A percentile compares a stretch with the other conserved stretches of the same genome.
These are phyloP conservation scores for Penicillium sp. DNA, from an alignment of 2,329 filamentous ascomycete species.

Conservation along the genomic window DNA sequence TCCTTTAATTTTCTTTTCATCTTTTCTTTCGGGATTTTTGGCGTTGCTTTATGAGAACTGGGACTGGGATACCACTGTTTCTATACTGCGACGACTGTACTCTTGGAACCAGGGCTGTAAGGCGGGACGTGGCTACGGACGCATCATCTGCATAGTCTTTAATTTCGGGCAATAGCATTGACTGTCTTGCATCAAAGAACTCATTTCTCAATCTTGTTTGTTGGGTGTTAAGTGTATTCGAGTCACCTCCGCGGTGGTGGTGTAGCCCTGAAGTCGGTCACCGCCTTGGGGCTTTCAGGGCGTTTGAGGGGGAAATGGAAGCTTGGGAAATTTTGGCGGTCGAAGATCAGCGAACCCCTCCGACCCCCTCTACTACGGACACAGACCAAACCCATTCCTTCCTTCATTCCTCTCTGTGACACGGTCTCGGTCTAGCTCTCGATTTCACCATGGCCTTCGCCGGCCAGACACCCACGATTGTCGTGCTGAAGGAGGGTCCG, in stretches of 20 bases:
- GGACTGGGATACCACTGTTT: conserved; percentile 6
- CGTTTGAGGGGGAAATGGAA: conserved; percentile 33
- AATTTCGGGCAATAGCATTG: too few relatives aligned
- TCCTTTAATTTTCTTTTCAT: not conserved
- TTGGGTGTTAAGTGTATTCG: not conserved
- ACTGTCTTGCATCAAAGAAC: too few relatives aligned
- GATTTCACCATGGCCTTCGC: conserved; percentile 78
- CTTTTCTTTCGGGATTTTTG: not conserved
- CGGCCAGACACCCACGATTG: conserved; percentile 95
- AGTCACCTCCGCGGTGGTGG: conserved; percentile 10
- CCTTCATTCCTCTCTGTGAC: conserved; percentile 17
- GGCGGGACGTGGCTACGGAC: not conserved
- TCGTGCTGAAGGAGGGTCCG: conserved; percentile 95
- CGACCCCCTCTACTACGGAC: conserved; percentile 28
- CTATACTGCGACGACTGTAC: conserved; percentile 6
- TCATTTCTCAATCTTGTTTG: too few relatives aligned
- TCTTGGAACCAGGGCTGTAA: conserved; percentile 7
- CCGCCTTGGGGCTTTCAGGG: conserved; percentile 33
- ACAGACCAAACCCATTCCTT: conserved; percentile 28
- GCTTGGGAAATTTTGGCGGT: conserved; percentile 45
- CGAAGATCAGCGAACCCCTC: conserved; percentile 34
- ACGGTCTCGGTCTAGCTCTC: conserved; percentile 21
- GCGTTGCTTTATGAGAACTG: not conserved
- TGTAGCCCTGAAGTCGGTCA: conserved; percentile 32
- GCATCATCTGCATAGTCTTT: too few relatives aligned